These are phyloP conservation scores for Coemansia sp. DNA, from an alignment of 192 early-diverging fungal species.

Conservation along the genomic window DNA sequence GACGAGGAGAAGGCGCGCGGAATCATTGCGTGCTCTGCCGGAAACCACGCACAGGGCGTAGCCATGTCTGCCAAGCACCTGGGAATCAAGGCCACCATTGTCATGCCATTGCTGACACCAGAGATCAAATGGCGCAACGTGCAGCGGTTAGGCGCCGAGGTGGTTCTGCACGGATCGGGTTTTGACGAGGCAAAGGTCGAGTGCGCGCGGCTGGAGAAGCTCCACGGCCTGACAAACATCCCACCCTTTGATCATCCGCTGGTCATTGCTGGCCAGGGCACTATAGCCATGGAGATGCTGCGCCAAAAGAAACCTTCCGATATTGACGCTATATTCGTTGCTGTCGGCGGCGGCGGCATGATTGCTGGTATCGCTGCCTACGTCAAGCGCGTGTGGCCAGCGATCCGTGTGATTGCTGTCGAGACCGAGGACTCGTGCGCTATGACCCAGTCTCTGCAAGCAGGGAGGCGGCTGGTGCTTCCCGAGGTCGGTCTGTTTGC, in stretches of 20 bases:
- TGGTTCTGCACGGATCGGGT: slow-evolving; percentile 86
- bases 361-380: slow-evolving; percentile 90
- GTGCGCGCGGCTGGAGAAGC: slow-evolving; percentile 67
- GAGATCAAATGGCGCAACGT: slow-evolving; percentile 93
- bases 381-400: slow-evolving; percentile 85
- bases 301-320: slow-evolving; percentile 59
- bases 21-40: slow-evolving; percentile 96
- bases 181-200: slow-evolving; percentile 95
- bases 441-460: slow-evolving; percentile 77
- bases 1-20: slow-evolving; percentile 76
- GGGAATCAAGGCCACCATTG: slow-evolving; percentile 91
- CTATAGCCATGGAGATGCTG: slow-evolving; percentile 85
- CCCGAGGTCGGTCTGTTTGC: slow-evolving; percentile 93
- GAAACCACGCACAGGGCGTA: slow-evolving; percentile 98
- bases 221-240: slow-evolving; percentile 84
- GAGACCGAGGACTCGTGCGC: slow-evolving; percentile 89
- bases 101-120: slow-evolving; percentile 86
- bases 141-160: slow-evolving; percentile 82
- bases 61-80: slow-evolving; percentile 89
- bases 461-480: slow-evolving; percentile 65
- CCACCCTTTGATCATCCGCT: slow-evolving; percentile 97
- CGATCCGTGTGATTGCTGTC: slow-evolving; percentile 88
- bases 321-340: slow-evolving; percentile 89
- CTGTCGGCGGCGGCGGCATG: slow-evolving; percentile 93
- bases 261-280: slow-evolving; percentile 99